These are phyloP conservation scores for Telopea speciosissima DNA, from an alignment of 177 flowering plant genomes.

Conservation along the genomic window DNA sequence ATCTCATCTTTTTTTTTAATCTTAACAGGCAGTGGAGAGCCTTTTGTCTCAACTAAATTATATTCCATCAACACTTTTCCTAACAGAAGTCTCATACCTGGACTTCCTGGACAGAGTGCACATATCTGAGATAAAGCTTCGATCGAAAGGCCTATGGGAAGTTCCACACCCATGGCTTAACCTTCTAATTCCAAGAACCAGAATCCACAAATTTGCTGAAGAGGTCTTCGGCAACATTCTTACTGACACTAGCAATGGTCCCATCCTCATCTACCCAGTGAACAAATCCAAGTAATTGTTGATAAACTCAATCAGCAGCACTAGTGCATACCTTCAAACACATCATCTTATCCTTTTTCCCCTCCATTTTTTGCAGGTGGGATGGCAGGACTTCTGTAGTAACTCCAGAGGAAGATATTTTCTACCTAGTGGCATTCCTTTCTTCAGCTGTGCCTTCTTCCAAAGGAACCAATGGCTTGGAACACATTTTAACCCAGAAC, in stretches of 20 bases:
- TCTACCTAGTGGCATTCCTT: constrained; percentile 66
- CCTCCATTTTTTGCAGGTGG: constrained; percentile 44
- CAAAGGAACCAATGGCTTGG: constrained; percentile 41
- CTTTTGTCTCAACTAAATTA: constrained; percentile 46
- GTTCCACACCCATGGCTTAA: constrained; percentile 89
- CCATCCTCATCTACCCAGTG: constrained; percentile 74
- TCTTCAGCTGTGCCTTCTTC: constrained; percentile 55
- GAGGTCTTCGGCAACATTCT: constrained; percentile 64
- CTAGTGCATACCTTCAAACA: background rate
- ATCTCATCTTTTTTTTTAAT: background rate
- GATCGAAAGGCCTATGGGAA: constrained; percentile 64
- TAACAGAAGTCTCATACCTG: constrained; percentile 56
- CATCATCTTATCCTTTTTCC: background rate
- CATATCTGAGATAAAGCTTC: constrained; percentile 49
- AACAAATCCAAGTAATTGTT: constrained; percentile 53
- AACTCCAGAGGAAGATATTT: constrained; percentile 62
- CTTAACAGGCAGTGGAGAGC: constrained; percentile 43
- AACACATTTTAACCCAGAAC: constrained; percentile 39
- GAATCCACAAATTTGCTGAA: constrained; percentile 44
- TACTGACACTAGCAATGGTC: constrained; percentile 50
- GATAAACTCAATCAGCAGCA: background rate
- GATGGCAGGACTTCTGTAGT: constrained; percentile 54
- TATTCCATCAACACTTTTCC: constrained; percentile 52
- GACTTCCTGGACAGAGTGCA: constrained; percentile 78
- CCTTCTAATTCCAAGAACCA: constrained; percentile 61